A percentile compares a stretch with the other conserved stretches of the same genome.
Evolutionary conservation across 2,329 filamentous ascomycete species (phyloP).

Genomic region (Hypoxylon sp.): DNA sequence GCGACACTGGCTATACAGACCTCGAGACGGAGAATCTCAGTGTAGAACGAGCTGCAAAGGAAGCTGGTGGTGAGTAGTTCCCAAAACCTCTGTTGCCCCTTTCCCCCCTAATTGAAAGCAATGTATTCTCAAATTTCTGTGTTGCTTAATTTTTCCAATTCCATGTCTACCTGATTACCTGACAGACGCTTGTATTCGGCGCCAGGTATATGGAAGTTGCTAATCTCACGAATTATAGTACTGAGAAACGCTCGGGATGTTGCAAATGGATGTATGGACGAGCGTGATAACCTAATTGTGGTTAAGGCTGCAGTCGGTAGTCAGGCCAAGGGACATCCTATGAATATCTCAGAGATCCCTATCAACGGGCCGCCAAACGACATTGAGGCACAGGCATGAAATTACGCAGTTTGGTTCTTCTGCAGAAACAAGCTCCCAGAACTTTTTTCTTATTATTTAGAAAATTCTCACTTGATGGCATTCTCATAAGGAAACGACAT

Average conservation of each 20-base stretch:
- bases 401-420: too few species aligned
- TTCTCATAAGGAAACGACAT: too few species aligned
- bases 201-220: background rate
- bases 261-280: slow-evolving; percentile 28
- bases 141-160: too few species aligned
- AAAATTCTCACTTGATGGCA: too few species aligned
- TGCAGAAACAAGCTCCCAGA: too few species aligned
- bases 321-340: background rate
- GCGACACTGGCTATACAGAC: slow-evolving; percentile 73
- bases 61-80: slow-evolving; percentile 33
- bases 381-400: slow-evolving; percentile 50
- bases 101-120: too few species aligned
- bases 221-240: slow-evolving; percentile 5
- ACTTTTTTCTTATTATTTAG: too few species aligned
- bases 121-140: too few species aligned
- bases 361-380: slow-evolving; percentile 35
- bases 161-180: too few species aligned
- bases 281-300: slow-evolving; percentile 11
- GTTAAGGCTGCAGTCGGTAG: background rate
- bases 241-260: slow-evolving; percentile 13
- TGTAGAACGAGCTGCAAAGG: slow-evolving; percentile 39
- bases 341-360: slow-evolving; percentile 6
- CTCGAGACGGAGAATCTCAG: slow-evolving; percentile 61
- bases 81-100: background rate
- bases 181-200: too few species aligned